Evolutionary conservation across 2,329 filamentous ascomycete species (phyloP).

Genomic region (Bimuria novae-zelandiae): DNA sequence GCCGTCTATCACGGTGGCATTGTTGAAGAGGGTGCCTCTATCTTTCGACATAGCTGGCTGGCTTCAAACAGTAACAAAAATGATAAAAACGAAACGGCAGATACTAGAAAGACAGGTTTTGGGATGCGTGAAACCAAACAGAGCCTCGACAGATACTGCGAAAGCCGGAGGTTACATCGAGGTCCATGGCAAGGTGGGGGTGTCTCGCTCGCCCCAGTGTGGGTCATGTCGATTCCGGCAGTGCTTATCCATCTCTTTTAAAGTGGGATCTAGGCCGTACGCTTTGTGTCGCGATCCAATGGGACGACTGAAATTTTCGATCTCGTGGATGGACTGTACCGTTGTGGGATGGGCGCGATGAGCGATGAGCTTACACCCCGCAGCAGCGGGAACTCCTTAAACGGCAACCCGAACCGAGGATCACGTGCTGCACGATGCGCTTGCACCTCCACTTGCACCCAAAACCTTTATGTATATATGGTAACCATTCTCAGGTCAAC

Average conservation of each 20-base stretch:
- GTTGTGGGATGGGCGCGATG: neutral
- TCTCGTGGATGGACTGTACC: too few relatives aligned
- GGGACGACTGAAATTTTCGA: neutral
- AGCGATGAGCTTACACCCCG: neutral
- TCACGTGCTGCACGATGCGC: too few relatives aligned
- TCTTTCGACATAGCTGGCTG: neutral
- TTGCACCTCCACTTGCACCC: too few relatives aligned
- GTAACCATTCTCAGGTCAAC: too few relatives aligned
- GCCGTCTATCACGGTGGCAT: neutral
- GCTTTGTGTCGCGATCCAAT: neutral
- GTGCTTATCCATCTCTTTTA: neutral
- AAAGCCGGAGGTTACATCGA: neutral
- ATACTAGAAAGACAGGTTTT: neutral
- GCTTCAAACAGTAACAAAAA: neutral
- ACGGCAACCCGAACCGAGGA: neutral
- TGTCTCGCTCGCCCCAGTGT: neutral
- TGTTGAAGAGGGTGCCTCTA: neutral
- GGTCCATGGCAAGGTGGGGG: neutral
- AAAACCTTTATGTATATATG: too few relatives aligned
- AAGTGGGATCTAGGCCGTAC: neutral
- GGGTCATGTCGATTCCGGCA: neutral
- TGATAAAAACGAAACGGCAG: neutral
- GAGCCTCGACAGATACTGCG: neutral
- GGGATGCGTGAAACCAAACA: neutral
- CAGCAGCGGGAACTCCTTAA: neutral